Evolutionary conservation across 495 filamentous ascomycete species (phyloP).

Genomic region (Tuber indicum): DNA sequence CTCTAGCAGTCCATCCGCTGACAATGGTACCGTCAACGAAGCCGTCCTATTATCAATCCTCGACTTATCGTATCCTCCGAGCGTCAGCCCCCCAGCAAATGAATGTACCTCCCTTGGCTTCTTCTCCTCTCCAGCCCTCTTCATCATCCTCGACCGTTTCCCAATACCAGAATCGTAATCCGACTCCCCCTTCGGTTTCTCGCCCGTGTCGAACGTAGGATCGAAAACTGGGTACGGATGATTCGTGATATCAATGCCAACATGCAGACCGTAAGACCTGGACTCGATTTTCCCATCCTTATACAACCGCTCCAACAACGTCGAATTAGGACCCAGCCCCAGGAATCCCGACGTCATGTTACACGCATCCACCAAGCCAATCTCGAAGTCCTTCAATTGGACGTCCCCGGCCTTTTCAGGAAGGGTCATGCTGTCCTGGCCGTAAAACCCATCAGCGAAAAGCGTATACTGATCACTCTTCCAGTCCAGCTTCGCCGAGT

Average conservation of each 20-base stretch:
- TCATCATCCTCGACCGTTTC: background rate
- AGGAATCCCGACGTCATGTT: conserved; percentile 33
- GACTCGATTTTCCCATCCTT: conserved; percentile 12
- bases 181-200: background rate
- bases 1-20: conserved; percentile 26
- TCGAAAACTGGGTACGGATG: conserved; percentile 22
- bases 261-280: conserved; percentile 29
- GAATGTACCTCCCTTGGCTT: conserved; percentile 17
- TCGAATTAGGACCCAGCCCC: conserved; percentile 27
- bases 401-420: conserved; percentile 2
- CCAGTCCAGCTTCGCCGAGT: conserved; percentile 12
- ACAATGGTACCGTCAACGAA: conserved; percentile 23
- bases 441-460: conserved; percentile 25
- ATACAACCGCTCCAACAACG: conserved; percentile 17
- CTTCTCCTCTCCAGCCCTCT: conserved; percentile 7
- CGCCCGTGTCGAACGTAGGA: conserved; percentile 23
- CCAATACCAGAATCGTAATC: conserved; percentile 16
- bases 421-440: conserved; percentile 21
- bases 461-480: conserved; percentile 14
- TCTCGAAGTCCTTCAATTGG: conserved; percentile 19
- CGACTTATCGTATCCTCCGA: conserved; percentile 34
- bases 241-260: conserved; percentile 34
- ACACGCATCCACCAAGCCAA: conserved; percentile 27
- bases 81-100: conserved; percentile 31
- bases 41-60: conserved; percentile 26